Evolutionary conservation across 2,329 filamentous ascomycete genomes (phyloP), one percentile per base, ranked within the genome.

Genomic region (Alternaria gansuensis): DNA sequence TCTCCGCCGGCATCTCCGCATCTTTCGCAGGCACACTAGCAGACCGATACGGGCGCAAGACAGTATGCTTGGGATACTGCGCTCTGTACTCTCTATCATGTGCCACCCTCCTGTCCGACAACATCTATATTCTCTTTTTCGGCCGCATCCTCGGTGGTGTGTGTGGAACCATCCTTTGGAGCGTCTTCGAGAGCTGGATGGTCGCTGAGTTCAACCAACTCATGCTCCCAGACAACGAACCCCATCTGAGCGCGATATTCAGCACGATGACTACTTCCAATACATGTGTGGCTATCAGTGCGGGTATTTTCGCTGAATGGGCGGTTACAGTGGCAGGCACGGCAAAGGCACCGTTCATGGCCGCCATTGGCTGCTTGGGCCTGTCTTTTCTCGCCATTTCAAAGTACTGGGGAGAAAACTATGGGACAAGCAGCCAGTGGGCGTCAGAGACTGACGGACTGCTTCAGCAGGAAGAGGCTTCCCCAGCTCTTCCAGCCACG

Each of bases 171-270:
- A 72, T 88, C 39, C 78, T 88, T 29, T 87, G 85, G 76, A 85
- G 81, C 41, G 83, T 82, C 5, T 87, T 87, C 62, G 85, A 88
- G 71, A 85, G 83, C 65, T 88, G 85, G 85, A 84, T 88, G 78
- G 82, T 88, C 28, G 81, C 83, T 45, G 85, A 88, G 65, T 87
- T 82, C 65, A 82, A 84, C 48, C 75, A 78, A 40, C 74, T 81
- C 40, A 78, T 78, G 11, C 63, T 85, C 7, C 77, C 79, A 28
- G 73, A 81, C n/a, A 73, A 73, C 13, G 77, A 78, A 8, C 71
- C 77, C 7, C 80, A 79, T 39, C 76, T 88, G 29, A 81, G 81
- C 53, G 74, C 77, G 29, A 80, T 87, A 23, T 87, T 85, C 69
- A 84, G 72, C 58, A 83, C 85, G 57, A 88, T 84, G 72, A 82